A percentile compares a stretch with the other conserved stretches of the same genome.
phyloP scores from a whole-genome alignment of 768 basidiomycete genomes.

The Tremella mesenterica region DNA sequence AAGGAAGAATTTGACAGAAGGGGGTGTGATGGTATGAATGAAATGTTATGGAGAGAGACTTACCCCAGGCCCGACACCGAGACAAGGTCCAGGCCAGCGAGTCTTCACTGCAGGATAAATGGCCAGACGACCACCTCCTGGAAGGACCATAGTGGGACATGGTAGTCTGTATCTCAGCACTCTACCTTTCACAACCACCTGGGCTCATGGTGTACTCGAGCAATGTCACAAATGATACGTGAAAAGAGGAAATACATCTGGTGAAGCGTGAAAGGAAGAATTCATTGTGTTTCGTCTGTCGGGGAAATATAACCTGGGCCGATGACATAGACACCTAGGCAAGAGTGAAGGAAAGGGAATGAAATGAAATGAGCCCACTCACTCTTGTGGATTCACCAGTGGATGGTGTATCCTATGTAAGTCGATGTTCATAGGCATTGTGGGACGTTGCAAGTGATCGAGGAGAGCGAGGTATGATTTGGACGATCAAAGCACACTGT shows the following conservation, averaged over 20 bases:
- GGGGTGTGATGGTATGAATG: background rate
- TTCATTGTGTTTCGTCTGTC: no score
- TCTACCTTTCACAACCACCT: background rate
- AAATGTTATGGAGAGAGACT: constrained; percentile 4
- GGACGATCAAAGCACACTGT: no score
- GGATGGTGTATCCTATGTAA: constrained; percentile 33
- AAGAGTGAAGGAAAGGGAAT: no score
- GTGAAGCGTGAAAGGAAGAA: background rate
- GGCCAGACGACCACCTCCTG: constrained; percentile 30
- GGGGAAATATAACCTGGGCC: no score
- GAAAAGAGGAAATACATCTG: background rate
- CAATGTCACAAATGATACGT: background rate
- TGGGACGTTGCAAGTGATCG: no score
- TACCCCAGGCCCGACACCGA: constrained; percentile 33
- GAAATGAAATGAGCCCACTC: constrained; percentile 6
- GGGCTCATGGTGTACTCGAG: background rate
- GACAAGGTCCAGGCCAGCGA: constrained; percentile 26
- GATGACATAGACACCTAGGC: no score
- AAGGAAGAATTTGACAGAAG: background rate
- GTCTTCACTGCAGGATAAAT: constrained; percentile 36
- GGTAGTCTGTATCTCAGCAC: constrained; percentile 17
- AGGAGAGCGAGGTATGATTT: no score
- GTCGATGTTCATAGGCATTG: no score
- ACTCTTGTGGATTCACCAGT: constrained; percentile 36
- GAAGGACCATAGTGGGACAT: constrained; percentile 29